Evolutionary conservation across 208 protist genomes (phyloP), one percentile per base, ranked within the genome.

Genomic region (Baffinella frigidus): DNA sequence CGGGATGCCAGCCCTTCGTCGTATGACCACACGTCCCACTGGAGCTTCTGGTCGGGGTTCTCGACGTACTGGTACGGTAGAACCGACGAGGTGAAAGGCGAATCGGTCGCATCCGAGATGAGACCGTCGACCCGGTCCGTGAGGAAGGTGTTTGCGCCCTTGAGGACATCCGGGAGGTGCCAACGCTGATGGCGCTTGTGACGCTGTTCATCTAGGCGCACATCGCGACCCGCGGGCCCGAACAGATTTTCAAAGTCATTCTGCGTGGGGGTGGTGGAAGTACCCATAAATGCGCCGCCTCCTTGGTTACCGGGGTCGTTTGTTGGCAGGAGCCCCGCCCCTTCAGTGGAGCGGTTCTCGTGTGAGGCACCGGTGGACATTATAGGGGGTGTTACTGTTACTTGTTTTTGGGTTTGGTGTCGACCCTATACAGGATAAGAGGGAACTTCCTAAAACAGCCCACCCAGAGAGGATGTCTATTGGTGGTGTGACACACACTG

Each of bases 1-100:
- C 77, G 77, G 1, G 77, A 68, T 10, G 77, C 77, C 77, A 87
- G 45, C 4, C 77, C 77, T 43, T 87, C 77, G 77, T 87, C 77
- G 35, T 61, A 87, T 1, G 33, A 44, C 36, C 44, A 87, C 10
- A 87, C 50, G 39, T 87, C 61, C 77, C 77, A 87, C 77, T 87
- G 45, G 77, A 87, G 27, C 77, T 87, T 87, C 3, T 71, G 1
- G 27, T 87, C 77, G 3, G 77, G 77, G 2, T 17, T 62, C 27
- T 87, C 77, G 24, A 87, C 20, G 39, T 87, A 87, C 48, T 44
- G 17, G 50, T 87, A 87, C 10, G 77, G 77, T 11, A 87, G 44
- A 43, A 87, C 61, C n/a, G 33, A 14, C 4, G 33, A n/a, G 7
- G 77, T 87, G 44, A 87, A 87, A 3, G 14, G 27, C 4, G n/a